phyloP scores from a whole-genome alignment of 371 early-diverging fungal genomes.

The Actinomortierella wolfii region DNA sequence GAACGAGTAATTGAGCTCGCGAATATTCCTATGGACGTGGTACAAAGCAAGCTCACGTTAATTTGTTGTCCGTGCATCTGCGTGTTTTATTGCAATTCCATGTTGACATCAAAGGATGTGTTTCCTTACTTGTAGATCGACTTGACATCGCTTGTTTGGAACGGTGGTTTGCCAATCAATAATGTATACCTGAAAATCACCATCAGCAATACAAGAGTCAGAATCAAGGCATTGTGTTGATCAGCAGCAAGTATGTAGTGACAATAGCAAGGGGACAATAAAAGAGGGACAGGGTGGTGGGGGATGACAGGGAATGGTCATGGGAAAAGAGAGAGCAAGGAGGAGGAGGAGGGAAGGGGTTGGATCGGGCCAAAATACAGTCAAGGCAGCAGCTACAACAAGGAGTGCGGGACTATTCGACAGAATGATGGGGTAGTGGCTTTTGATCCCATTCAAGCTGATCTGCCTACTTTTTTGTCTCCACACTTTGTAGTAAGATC shows the following conservation, averaged over 20 bases:
- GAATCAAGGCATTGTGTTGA: background rate
- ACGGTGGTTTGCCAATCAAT: constrained; percentile 95
- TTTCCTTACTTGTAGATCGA: constrained; percentile 76
- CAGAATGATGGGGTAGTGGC: too few relatives aligned
- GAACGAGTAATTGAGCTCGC: constrained; percentile 77
- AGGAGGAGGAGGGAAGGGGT: too few relatives aligned
- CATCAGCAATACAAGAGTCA: background rate
- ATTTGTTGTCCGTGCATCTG: constrained; percentile 7
- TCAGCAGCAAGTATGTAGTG: background rate
- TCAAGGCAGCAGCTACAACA: too few relatives aligned
- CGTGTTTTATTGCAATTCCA: background rate
- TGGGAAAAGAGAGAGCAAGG: too few relatives aligned
- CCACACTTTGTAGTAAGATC: too few relatives aligned
- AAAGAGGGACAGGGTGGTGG: too few relatives aligned
- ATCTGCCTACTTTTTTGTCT: too few relatives aligned
- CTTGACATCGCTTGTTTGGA: constrained; percentile 86
- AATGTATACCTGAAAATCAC: constrained; percentile 78
- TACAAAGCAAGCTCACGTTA: constrained; percentile 25
- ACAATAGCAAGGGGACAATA: background rate
- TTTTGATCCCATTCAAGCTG: too few relatives aligned
- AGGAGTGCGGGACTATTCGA: too few relatives aligned
- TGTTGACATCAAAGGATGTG: background rate
- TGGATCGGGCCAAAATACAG: too few relatives aligned
- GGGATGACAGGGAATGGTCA: too few relatives aligned
- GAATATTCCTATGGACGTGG: constrained; percentile 65